Evolutionary conservation across 768 basidiomycete species (phyloP), one percentile per base, ranked within the genome.

Genomic region (Lentinula lateritia): DNA sequence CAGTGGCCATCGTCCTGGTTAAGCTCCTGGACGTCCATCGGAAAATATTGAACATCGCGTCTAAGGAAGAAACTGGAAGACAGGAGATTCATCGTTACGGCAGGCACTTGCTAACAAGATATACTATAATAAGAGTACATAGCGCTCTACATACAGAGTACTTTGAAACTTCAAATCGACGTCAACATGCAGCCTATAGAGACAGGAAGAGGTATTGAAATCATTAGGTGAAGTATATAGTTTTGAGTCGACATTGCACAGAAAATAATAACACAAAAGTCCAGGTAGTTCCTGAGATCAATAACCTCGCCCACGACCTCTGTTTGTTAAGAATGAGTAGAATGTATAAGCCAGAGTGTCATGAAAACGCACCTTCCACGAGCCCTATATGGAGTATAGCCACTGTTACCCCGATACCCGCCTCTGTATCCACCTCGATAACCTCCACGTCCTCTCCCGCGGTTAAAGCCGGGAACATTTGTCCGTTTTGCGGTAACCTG

Each of bases 401-500:
- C 81, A 41, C 68, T 72, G 38, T 85, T 80, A 34, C 85, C 81
- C 50, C 83, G 71, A 62, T 79, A 80, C 3, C 78, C 78, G 18
- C 83, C 80, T 61, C 81, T 71, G 68, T 80, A 80, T 35, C 88
- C 83, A 3, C 89, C 89, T 62, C 89, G 75, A 68, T 76, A 82
- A 15, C 83, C 82, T 50, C 89, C 90, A 56, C 94, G 79, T 13
- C 93, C 89, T 23, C 93, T 78, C 15, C 93, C 92, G 8, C 62
- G 86, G 66, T 85, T 90, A 75, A 92, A 94, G 1, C 94, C 94
- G 18, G 95, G 97, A 58, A 98, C 74, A 74, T 99, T 99, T 43
- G 97, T 99, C 63, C 97, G 84, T 73, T 99, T 99, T 28, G 93
- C 81, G 42, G 92, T 94, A 50, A 99, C 96, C 95, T 98, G 46